These are phyloP conservation scores for Aspergillus ochraceus DNA, from an alignment of 2,329 filamentous ascomycete genomes.

Conservation along the genomic window DNA sequence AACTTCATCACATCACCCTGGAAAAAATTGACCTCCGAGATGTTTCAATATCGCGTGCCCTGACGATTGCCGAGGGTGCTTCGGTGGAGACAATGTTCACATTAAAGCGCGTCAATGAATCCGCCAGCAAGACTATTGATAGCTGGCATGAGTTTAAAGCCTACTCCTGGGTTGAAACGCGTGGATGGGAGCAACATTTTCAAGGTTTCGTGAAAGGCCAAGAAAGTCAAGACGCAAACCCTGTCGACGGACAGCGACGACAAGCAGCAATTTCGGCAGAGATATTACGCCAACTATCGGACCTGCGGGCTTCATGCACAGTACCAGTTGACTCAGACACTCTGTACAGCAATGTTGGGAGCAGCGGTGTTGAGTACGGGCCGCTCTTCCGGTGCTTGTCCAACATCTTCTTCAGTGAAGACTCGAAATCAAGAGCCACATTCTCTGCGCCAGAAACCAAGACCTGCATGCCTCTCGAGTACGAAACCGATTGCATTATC, in stretches of 20 bases:
- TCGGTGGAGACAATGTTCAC: conserved; percentile 54
- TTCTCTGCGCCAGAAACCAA: neutral
- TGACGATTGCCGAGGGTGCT: conserved; percentile 49
- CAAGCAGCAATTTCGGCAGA: neutral
- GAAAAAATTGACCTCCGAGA: conserved; percentile 49
- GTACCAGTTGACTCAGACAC: neutral
- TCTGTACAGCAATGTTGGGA: neutral
- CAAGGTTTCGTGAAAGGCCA: conserved; percentile 27
- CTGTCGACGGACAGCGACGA: neutral
- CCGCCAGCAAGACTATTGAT: conserved; percentile 30
- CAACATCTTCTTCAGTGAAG: neutral
- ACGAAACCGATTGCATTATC: neutral
- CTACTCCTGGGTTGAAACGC: conserved; percentile 25
- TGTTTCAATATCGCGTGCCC: conserved; percentile 48
- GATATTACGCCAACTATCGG: neutral
- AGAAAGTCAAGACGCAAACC: neutral
- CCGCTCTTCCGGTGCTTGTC: neutral
- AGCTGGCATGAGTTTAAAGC: conserved; percentile 30
- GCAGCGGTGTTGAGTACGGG: neutral
- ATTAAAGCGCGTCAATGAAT: conserved; percentile 43
- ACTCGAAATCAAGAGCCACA: neutral
- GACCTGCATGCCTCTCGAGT: neutral
- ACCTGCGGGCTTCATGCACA: neutral
- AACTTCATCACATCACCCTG: neutral
- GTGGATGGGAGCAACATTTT: conserved; percentile 30